Base-by-base conservation (phyloP, 805 yeast species). In the Candida oleophila region DNA sequence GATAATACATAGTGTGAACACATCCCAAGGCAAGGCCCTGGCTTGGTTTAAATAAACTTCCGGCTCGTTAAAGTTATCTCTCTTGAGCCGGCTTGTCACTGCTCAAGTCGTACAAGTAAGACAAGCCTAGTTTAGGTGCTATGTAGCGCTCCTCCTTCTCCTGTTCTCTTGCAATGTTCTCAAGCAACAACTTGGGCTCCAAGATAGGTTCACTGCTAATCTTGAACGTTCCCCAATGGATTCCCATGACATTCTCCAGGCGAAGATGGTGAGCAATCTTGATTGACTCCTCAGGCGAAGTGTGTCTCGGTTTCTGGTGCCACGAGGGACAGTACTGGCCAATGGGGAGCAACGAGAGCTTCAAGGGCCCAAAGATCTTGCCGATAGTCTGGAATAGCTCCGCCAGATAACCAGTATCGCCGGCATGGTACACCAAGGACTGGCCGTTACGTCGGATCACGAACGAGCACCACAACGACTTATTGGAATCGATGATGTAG, bases 211-310 rank as follows among this genome's bases (percentile, higher is more conserved):
- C 98, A 40, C 90, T 86, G 62, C 96, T 87, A 54, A 92, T 68
- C 21, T 89, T 83, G 66, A 90, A 92, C 0, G 98, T 92, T 0
- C 98, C 98, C 96, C 97, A 92, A 65, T 92, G 98, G 28, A 92
- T 89, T 1, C 98, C 98, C 43, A 86, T 78, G 66, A 88, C 79
- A 50, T 76, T 78, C 47, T 74, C 63, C 2, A 88, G 82, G 4
- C 76, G 67, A 47, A 89, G 57, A 51, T 85, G 87, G 14, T 74
- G 59, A 77, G 83, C 82, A 3, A 90, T 83, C 49, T 80, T 71
- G 2, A 87, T 51, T 9, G 91, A 82, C 57, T 92, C 98, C 34
- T 68, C 73, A 0, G 98, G 97, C 42, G 83, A 81, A 42, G 85
- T 87, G 60, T 92, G 98, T 55, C 96, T 78, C 3, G 97, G 92